Base-by-base conservation (phyloP, 2,329 filamentous ascomycete species). In the Stachybotrys echinatus region DNA sequence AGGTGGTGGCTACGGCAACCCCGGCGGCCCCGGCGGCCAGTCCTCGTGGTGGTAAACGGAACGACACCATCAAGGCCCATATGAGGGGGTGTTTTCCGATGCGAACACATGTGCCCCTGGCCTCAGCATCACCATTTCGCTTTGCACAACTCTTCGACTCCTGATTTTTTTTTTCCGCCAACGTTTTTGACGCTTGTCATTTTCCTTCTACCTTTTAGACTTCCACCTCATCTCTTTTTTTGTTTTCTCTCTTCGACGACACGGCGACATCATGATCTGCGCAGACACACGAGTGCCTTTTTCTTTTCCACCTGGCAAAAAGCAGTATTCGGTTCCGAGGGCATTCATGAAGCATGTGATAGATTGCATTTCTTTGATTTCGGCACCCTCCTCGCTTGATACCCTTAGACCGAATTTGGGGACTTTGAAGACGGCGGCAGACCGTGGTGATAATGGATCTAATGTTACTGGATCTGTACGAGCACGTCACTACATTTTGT, bases 1-100 rank as follows among this genome's bases (percentile, higher is more conserved):
- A 40, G 76, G 75, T 45, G 65, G 67, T 48, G 70, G 71, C 48
- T 80, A 81, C 53, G 70, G 81, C 69, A 88, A 88, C 71, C 85
- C 86, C 68, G 86, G 88, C 72, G 85, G 85, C 60, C 75, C 75
- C 43, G 81, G 81, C 52, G 80, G 81, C 63, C 82, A 83, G 65
- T 84, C 77, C 54, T 85, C 81, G 58, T 89, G 87, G 86, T 89
- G 79, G 79, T 82, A 80, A 74, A 69, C 52, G 10, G 27, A 34
- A 34, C 46, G 52, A 54, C 52, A 50, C 17, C 47, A 18, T 42
- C 53, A 42, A 7, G 20, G 44, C 42, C 45, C 23, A 34, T 31
- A 53, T 48, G 48, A 51, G 55, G 7, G 31, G 42, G 48, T 61
- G 59, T 52, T 51, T 55, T 53, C 53, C 53, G 55, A 55, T 57